phyloP scores from a whole-genome alignment of 208 protist genomes.

The Trypanosomatidae sp. region DNA sequence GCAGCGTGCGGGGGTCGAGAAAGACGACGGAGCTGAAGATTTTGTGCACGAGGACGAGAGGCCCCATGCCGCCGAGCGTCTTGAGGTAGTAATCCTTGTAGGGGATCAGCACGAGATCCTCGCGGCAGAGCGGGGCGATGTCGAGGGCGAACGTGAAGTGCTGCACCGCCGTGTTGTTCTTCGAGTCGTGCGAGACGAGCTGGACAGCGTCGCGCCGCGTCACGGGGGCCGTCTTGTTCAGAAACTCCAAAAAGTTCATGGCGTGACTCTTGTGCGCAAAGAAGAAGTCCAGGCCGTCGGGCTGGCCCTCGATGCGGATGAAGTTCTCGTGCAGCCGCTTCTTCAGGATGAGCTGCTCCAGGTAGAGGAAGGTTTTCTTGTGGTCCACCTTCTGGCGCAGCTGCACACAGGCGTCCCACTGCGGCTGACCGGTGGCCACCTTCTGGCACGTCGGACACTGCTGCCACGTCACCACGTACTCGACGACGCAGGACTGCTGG shows the following conservation, averaged over 20 bases:
- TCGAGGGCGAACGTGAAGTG: slow-evolving; percentile 98
- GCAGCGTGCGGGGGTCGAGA: slow-evolving; percentile 96
- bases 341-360: slow-evolving; percentile 99
- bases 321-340: slow-evolving; percentile 95
- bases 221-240: slow-evolving; percentile 92
- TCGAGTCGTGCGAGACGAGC: slow-evolving; percentile 98
- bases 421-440: slow-evolving; percentile 95
- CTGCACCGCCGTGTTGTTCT: slow-evolving; percentile 98
- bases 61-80: slow-evolving; percentile 88
- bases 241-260: slow-evolving; percentile 97
- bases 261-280: slow-evolving; percentile 96
- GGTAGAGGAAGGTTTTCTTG: slow-evolving; percentile 98
- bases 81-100: slow-evolving; percentile 84
- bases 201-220: slow-evolving; percentile 94
- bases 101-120: slow-evolving; percentile 95
- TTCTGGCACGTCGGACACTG: slow-evolving; percentile 97
- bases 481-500: slow-evolving; percentile 97
- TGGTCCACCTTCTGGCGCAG: slow-evolving; percentile 98
- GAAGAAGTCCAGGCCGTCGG: slow-evolving; percentile 99
- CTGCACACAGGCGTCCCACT: slow-evolving; percentile 98
- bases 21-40: slow-evolving; percentile 96
- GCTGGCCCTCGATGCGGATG: slow-evolving; percentile 94
- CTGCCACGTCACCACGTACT: slow-evolving; percentile 97
- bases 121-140: slow-evolving; percentile 97
- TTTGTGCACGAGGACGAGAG: slow-evolving; percentile 94